These are phyloP conservation scores for Tarenaya hassleriana DNA, from an alignment of 345 rosid genomes.

Conservation along the genomic window DNA sequence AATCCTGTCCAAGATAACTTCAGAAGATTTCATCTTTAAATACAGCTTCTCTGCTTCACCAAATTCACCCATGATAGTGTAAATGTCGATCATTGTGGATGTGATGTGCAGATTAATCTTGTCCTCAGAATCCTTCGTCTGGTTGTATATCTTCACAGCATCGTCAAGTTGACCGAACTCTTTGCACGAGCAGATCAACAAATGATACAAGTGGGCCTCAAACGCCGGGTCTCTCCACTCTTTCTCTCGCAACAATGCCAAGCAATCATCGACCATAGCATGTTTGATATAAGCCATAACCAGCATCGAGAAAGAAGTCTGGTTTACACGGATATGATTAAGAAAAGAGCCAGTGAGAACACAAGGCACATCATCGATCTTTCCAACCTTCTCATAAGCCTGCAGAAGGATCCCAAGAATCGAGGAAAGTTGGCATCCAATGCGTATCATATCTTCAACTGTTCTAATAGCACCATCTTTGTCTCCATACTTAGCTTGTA, in stretches of 20 bases:
- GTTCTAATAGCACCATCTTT: slow-evolving; percentile 52
- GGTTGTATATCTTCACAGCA: slow-evolving; percentile 59
- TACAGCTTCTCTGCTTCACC: slow-evolving; percentile 62
- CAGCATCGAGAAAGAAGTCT: slow-evolving; percentile 70
- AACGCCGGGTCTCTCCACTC: slow-evolving; percentile 68
- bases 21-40: slow-evolving; percentile 55
- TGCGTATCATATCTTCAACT: slow-evolving; percentile 61
- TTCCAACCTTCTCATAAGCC: slow-evolving; percentile 67
- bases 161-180: slow-evolving; percentile 51
- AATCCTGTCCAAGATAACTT: slow-evolving; percentile 57
- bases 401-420: slow-evolving; percentile 60
- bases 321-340: slow-evolving; percentile 56
- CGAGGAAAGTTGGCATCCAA: slow-evolving; percentile 66
- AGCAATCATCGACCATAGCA: slow-evolving; percentile 59
- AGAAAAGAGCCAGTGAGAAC: slow-evolving; percentile 58
- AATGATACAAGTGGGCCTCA: slow-evolving; percentile 80
- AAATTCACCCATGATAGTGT: slow-evolving; percentile 44
- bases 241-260: slow-evolving; percentile 49
- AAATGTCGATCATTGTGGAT: slow-evolving; percentile 75
- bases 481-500: slow-evolving; percentile 69
- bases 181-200: slow-evolving; percentile 78
- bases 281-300: slow-evolving; percentile 81
- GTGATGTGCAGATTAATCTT: slow-evolving; percentile 62
- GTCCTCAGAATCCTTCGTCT: slow-evolving; percentile 33
- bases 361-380: slow-evolving; percentile 50